Percentiles rank a stretch among this genome's conserved stretches.
Conservation (phyloP, 179 eudicot species). For the Silene vulgaris region DNA sequence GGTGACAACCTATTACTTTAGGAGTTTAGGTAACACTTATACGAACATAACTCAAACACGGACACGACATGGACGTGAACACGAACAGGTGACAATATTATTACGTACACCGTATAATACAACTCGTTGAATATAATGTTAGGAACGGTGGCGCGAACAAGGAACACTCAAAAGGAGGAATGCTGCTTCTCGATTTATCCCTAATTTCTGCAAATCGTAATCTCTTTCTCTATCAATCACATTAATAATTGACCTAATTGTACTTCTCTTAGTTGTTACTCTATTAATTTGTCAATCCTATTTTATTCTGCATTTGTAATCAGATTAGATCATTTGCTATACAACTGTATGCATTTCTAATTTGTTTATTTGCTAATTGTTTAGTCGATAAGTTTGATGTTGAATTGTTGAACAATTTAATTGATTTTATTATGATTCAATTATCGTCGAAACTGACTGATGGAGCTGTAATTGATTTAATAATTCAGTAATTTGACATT, state of each 20-base stretch:
- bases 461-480: no score
- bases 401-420: neutral
- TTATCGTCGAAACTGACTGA: neutral
- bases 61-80: no score
- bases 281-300: neutral
- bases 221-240: neutral
- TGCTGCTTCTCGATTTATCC: neutral
- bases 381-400: neutral
- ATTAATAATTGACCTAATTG: neutral
- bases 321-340: neutral
- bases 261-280: neutral
- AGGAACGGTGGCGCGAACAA: no score
- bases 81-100: no score
- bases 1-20: no score
- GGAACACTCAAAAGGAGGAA: neutral
- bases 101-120: no score
- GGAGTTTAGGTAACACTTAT: no score
- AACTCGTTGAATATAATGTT: no score
- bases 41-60: no score
- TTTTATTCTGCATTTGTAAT: neutral
- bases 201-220: neutral
- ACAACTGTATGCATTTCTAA: neutral
- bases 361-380: neutral
- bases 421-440: neutral
- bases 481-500: no score